These are phyloP conservation scores for Mycena rosella DNA, from an alignment of 768 basidiomycete genomes.

Conservation along the genomic window DNA sequence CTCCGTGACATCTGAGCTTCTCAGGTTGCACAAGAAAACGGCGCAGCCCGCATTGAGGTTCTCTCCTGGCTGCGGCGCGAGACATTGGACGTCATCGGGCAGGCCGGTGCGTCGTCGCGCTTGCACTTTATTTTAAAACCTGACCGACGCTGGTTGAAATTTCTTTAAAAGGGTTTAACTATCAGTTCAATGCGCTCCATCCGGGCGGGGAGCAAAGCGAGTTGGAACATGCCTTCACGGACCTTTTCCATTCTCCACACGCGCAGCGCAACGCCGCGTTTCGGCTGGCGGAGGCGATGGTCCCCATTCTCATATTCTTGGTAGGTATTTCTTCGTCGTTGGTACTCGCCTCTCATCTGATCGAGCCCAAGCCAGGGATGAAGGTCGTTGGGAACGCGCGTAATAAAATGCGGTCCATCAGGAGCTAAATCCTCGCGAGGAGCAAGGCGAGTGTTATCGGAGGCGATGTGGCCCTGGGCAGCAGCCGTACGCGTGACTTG, in stretches of 20 bases:
- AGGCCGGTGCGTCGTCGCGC: conserved; percentile 45
- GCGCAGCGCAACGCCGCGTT: conserved; percentile 17
- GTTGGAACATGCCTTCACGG: conserved; percentile 48
- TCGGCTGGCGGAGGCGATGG: conserved; percentile 34
- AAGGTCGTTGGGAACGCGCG: conserved; percentile 36
- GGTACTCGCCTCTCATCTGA: too few relatives aligned
- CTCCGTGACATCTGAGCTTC: conserved; percentile 50
- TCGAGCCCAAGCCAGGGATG: conserved; percentile 9
- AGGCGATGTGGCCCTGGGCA: conserved; percentile 25
- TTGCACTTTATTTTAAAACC: too few relatives aligned
- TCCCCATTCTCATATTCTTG: conserved; percentile 46
- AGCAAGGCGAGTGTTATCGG: conserved; percentile 49
- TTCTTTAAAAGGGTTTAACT: conserved; percentile 41
- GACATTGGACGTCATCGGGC: conserved; percentile 59
- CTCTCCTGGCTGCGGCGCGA: conserved; percentile 48
- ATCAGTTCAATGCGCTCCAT: conserved; percentile 49
- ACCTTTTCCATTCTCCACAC: conserved; percentile 39
- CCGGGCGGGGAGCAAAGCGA: conserved; percentile 42
- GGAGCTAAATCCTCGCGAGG: conserved; percentile 50
- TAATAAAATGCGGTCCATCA: conserved; percentile 52
- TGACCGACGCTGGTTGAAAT: too few relatives aligned
- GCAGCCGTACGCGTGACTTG: conserved; percentile 60
- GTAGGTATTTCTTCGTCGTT: conserved; percentile 35
- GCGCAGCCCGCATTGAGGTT: conserved; percentile 45
- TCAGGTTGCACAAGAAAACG: conserved; percentile 37